Evolutionary conservation across 1,284 basidiomycete species (phyloP).

Genomic region (Cutaneotrichosporon sp.): DNA sequence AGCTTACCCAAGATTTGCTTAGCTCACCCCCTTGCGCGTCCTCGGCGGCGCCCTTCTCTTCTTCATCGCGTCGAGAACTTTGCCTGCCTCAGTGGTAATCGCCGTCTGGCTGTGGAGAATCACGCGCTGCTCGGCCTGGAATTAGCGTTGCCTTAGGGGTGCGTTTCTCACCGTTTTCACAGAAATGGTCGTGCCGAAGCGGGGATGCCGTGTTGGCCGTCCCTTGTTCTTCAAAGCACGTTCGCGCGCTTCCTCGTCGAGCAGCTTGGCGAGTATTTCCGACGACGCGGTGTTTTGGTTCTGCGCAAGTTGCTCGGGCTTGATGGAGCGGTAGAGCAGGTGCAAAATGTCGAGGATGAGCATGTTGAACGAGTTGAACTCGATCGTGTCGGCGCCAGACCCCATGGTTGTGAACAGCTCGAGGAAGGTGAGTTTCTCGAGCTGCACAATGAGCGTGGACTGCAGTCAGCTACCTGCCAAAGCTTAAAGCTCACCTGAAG

Average conservation of each 20-base stretch:
- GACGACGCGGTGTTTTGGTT: slow-evolving; percentile 67
- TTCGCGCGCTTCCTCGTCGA: slow-evolving; percentile 63
- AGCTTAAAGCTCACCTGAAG: slow-evolving; percentile 55
- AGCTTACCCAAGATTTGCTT: background rate
- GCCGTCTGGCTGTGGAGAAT: slow-evolving; percentile 80
- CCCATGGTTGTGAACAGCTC: slow-evolving; percentile 78
- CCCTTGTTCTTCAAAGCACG: slow-evolving; percentile 53
- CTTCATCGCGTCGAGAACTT: slow-evolving; percentile 73
- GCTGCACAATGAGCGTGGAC: slow-evolving; percentile 63
- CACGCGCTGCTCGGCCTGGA: slow-evolving; percentile 47
- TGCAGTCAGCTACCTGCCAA: slow-evolving; percentile 29
- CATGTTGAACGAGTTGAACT: slow-evolving; percentile 78
- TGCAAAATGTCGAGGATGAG: slow-evolving; percentile 85
- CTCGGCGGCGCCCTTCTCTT: slow-evolving; percentile 58
- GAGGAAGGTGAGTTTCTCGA: slow-evolving; percentile 67
- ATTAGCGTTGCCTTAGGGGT: slow-evolving; percentile 5
- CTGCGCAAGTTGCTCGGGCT: slow-evolving; percentile 57
- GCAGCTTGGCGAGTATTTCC: slow-evolving; percentile 60
- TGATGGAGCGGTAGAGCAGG: slow-evolving; percentile 72
- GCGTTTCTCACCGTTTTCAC: slow-evolving; percentile 56
- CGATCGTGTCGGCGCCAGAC: slow-evolving; percentile 64
- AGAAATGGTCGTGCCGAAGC: slow-evolving; percentile 86
- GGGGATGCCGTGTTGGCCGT: slow-evolving; percentile 71
- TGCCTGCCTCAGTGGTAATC: slow-evolving; percentile 65
- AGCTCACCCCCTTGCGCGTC: slow-evolving; percentile 49